A percentile compares a stretch with the other conserved stretches of the same genome.
Evolutionary conservation across 257 asterid genomes (phyloP).

Genomic region (Penstemon barbatus): DNA sequence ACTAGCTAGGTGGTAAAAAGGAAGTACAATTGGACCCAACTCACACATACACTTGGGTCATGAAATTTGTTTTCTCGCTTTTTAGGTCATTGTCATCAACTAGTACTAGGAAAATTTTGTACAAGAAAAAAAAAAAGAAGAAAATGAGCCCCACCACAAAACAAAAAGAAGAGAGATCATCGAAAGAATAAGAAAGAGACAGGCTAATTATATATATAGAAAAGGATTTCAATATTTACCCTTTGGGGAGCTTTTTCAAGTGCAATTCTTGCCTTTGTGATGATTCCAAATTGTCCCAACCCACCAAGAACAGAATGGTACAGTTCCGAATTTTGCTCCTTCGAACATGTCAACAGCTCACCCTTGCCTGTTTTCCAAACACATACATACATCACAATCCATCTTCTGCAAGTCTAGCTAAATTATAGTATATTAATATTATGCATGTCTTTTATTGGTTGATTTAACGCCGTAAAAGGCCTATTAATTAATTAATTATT

Average conservation of each 20-base stretch:
- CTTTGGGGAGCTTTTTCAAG: slow-evolving; percentile 73
- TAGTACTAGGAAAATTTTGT: slow-evolving; percentile 43
- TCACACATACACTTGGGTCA: slow-evolving; percentile 15
- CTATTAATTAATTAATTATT: background rate
- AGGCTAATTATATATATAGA: background rate
- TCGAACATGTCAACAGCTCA: slow-evolving; percentile 62
- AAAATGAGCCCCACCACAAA: slow-evolving; percentile 29
- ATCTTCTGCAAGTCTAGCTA: background rate
- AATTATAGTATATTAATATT: too few species aligned
- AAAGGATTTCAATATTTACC: slow-evolving; percentile 36
- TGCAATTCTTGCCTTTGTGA: slow-evolving; percentile 77
- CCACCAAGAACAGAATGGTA: slow-evolving; percentile 82
- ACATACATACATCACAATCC: background rate
- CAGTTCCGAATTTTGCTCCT: slow-evolving; percentile 52
- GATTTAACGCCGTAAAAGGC: background rate
- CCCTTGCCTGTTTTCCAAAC: slow-evolving; percentile 63
- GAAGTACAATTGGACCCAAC: slow-evolving; percentile 37
- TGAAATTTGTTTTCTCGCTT: slow-evolving; percentile 28
- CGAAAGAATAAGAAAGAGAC: slow-evolving; percentile 16
- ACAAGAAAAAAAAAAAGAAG: slow-evolving; percentile 3
- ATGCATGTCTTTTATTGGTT: background rate
- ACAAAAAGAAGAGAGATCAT: background rate
- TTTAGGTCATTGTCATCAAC: slow-evolving; percentile 41
- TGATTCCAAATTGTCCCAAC: slow-evolving; percentile 81
- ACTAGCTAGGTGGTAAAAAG: slow-evolving; percentile 23